These are phyloP conservation scores for Alternaria sp. DNA, from an alignment of 2,329 filamentous ascomycete species.

Conservation along the genomic window DNA sequence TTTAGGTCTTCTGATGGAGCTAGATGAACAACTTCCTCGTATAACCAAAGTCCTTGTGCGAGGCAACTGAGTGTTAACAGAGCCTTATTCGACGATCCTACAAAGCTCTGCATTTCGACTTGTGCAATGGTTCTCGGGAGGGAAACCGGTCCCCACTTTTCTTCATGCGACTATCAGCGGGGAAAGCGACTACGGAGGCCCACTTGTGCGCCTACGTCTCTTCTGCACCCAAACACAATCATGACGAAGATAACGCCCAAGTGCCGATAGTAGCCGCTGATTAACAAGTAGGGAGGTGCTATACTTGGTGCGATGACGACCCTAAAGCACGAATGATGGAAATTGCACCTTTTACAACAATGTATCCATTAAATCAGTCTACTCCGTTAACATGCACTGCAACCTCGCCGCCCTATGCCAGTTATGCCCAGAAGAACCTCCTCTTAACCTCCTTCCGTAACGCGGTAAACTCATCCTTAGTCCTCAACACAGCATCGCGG, in stretches of 20 bases:
- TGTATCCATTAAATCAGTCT: background rate
- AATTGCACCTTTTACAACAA: background rate
- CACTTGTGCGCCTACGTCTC: conserved; percentile 3
- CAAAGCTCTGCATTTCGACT: too few relatives aligned
- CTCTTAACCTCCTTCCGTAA: conserved; percentile 37
- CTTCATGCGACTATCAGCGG: background rate
- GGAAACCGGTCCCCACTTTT: background rate
- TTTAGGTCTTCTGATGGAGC: too few relatives aligned
- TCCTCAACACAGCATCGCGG: conserved; percentile 65
- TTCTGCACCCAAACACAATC: background rate
- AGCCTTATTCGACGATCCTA: background rate
- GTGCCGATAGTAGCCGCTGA: background rate
- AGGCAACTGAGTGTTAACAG: background rate
- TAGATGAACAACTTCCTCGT: too few relatives aligned
- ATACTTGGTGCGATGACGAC: background rate
- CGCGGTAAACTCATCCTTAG: conserved; percentile 41
- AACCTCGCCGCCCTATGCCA: too few relatives aligned
- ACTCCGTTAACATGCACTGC: background rate
- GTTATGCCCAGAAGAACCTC: conserved; percentile 26
- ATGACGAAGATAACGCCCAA: background rate
- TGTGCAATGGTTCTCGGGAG: conserved; percentile 10
- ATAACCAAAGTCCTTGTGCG: background rate
- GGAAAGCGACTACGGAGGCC: conserved; percentile 15
- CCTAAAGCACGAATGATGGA: background rate
- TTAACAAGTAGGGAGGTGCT: background rate